Base-by-base conservation (phyloP, 129 eudicot genomes). In the Flaveria robusta region DNA sequence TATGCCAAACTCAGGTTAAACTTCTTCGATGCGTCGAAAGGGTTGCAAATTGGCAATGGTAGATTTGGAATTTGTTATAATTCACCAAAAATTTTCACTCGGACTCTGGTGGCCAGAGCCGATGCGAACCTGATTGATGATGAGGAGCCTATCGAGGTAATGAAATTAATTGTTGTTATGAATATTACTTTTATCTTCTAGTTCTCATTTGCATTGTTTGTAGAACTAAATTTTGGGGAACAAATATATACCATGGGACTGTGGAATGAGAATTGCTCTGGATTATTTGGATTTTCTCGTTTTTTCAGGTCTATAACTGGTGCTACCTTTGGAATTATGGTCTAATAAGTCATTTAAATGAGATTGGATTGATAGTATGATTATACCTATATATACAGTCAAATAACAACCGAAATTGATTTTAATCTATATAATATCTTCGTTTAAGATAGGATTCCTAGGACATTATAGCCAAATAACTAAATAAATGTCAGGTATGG, bases 121-220 rank as follows among this genome's bases (percentile, higher is more conserved):
- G 81, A 89, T 31, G 83, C 91, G 13, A 86, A 81, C 75, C 82
- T 78, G 42, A 26, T 87, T 60, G 87, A 59, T 26, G 84, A 81
- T 45, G 77, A 68, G 2, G 62, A 41, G 23, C 51, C 54, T n/a
- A 4, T 76, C 14, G 87, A 92, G 91, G 97, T 89, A 67, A 68
- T 19, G 19, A 4, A 26, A 22, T 5, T 16, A 22, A 9, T 45
- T 73, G 51, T 23, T 72, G 23, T 41, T 2, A 34, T 51, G 18
- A 64, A 58, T 73, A 56, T 15, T 34, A 46, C 58, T 37, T 72
- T 2, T 47, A 20, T 45, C 14, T 72, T 67, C 68, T 72, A 19
- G 63, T 46, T 24, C 64, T 50, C 7, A 27, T 75, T 4, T 66
- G 73, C 50, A 75, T 47, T 64, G 46, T 26, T 59, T 74, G 46